Evolutionary conservation across 306 rosid species (phyloP), one percentile per base, ranked within the genome.

Genomic region (Inga leiocalycina): DNA sequence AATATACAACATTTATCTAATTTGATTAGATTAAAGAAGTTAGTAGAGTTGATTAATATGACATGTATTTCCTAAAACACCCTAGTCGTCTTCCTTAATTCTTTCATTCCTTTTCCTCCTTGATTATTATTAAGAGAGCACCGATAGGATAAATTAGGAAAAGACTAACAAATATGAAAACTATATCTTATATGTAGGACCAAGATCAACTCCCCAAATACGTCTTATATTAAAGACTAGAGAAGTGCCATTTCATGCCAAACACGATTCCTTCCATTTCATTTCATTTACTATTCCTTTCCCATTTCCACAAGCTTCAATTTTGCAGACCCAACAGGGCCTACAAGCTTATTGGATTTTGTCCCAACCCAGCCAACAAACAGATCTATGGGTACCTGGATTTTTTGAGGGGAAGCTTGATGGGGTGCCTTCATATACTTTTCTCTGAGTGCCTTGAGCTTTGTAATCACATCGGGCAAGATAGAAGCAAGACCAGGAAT

Each of bases 401-500:
- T 76, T 79, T 87, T 87, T 43, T 24, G 14, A 35, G 97, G 35
- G 66, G 91, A 45, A 44, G 19, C 88, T 27, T 91, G 88, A 72
- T 88, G 39, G 61, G 97, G 71, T 39, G 93, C 84, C 78, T 85
- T 90, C 76, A 94, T 84, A 87, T 94, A 97, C 84, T 97, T 97
- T 5, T 90, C 95, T 85, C 85, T 92, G 80, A 91, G 85, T 16
- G 97, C 88, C 79, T 87, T 88, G 79, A 97, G 89, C 49, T 91
- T 94, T 22, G 87, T 86, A 65, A 89, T 65, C 41, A 97, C 70
- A 44, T 39, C 77, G 27, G 97, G 95, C 84, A 93, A 84, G 67
- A 85, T 78, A 9, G 95, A 88, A 41, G 92, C 89, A 68, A 97
- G 87, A 79, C 95, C 97, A 6, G 99, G 98, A 75, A 92, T 83